A percentile compares a stretch with the other conserved stretches of the same genome.
These are phyloP conservation scores for Aureobasidium leucospermi DNA, from an alignment of 2,329 filamentous ascomycete genomes.

Conservation along the genomic window DNA sequence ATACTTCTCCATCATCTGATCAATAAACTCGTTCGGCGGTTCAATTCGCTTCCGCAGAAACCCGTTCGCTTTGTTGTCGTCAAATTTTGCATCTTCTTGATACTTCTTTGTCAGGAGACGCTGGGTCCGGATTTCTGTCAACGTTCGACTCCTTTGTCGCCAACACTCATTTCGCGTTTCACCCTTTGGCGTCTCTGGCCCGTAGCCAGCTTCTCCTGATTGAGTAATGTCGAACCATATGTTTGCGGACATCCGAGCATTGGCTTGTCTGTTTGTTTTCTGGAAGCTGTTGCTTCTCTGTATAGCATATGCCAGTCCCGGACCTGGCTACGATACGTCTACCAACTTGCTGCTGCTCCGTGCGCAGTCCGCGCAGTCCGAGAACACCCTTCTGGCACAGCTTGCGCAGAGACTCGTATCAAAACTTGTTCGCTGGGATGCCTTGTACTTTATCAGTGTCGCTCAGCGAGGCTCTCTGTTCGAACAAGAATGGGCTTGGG, in stretches of 20 bases:
- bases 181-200: background rate
- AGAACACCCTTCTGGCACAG: constrained; percentile 1
- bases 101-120: constrained; percentile 4
- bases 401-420: constrained; percentile 23
- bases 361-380: constrained; percentile 20
- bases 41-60: background rate
- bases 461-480: constrained; percentile 59
- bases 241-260: constrained; percentile 15
- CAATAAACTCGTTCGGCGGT: background rate
- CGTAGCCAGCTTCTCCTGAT: background rate
- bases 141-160: constrained; percentile 13
- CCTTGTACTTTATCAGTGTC: constrained; percentile 63
- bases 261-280: constrained; percentile 41
- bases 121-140: constrained; percentile 1
- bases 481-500: constrained; percentile 85
- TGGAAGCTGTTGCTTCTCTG: constrained; percentile 65
- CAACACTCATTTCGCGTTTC: constrained; percentile 8
- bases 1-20: constrained; percentile 5
- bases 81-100: background rate
- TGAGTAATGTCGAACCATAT: background rate
- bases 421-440: constrained; percentile 71
- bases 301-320: constrained; percentile 51
- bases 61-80: constrained; percentile 1
- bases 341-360: constrained; percentile 45
- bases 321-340: constrained; percentile 71